Evolutionary conservation across 495 filamentous ascomycete genomes (phyloP).

Genomic region (Hyphodiscus hymeniophilus): DNA sequence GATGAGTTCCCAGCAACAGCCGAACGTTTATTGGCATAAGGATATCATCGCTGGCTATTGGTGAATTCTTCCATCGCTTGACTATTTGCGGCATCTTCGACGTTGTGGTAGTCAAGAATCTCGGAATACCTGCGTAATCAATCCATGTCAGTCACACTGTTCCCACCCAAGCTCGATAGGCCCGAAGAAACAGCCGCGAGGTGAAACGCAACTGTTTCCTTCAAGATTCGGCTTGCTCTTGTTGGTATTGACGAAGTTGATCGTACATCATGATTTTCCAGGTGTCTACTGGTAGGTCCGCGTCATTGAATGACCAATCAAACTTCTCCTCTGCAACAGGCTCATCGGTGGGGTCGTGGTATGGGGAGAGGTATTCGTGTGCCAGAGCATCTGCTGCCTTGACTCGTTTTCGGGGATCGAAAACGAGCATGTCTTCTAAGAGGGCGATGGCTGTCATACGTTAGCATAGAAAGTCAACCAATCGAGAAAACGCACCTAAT

Average conservation of each 20-base stretch:
- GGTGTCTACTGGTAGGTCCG: slow-evolving; percentile 95
- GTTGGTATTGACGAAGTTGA: slow-evolving; percentile 22
- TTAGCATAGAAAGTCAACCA: slow-evolving; percentile 1
- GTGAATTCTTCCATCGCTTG: slow-evolving; percentile 12
- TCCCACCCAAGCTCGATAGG: not conserved
- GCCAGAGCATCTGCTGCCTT: slow-evolving; percentile 76
- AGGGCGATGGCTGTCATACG: slow-evolving; percentile 69
- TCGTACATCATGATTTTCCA: slow-evolving; percentile 99
- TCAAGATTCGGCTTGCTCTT: slow-evolving; percentile 9
- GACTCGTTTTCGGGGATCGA: slow-evolving; percentile 88
- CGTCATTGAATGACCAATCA: slow-evolving; percentile 99
- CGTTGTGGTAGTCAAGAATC: slow-evolving; percentile 97
- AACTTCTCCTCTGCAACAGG: slow-evolving; percentile 96
- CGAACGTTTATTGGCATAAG: not conserved
- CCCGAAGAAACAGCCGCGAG: not conserved
- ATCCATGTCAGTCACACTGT: slow-evolving; percentile 24
- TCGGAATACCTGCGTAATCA: slow-evolving; percentile 79
- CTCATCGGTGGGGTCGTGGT: slow-evolving; percentile 95
- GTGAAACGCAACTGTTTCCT: slow-evolving; percentile 5
- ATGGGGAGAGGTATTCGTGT: slow-evolving; percentile 89
- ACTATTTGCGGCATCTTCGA: slow-evolving; percentile 27
- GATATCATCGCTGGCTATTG: slow-evolving; percentile 8
- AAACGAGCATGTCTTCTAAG: slow-evolving; percentile 94
- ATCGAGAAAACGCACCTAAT: slow-evolving; percentile 49
- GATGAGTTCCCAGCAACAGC: not conserved